Evolutionary conservation across 306 rosid genomes (phyloP).

Genomic region (Quercus mongolica): DNA sequence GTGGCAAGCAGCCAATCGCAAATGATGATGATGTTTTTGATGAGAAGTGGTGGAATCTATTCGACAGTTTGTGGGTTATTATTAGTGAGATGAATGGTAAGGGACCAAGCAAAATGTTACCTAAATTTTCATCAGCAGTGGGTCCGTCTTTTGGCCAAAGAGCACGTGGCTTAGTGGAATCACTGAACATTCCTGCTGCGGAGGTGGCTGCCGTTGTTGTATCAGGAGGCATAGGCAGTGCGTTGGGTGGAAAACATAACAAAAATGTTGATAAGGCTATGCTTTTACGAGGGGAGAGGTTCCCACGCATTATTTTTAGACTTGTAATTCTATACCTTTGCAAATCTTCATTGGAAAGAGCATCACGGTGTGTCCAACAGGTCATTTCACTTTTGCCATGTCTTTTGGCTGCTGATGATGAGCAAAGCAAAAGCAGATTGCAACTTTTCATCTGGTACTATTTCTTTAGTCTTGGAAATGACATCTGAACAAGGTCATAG

Average conservation of each 20-base stretch:
- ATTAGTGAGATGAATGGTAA: conserved; percentile 81
- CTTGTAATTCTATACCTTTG: conserved; percentile 85
- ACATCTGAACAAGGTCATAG: conserved; percentile 8
- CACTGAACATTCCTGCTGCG: conserved; percentile 96
- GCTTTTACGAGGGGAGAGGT: conserved; percentile 89
- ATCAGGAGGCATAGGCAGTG: conserved; percentile 90
- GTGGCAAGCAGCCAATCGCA: conserved; percentile 41
- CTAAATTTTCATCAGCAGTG: conserved; percentile 57
- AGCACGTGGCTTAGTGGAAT: conserved; percentile 97
- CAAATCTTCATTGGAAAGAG: conserved; percentile 84
- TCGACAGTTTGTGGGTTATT: conserved; percentile 75
- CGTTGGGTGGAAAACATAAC: conserved; percentile 83
- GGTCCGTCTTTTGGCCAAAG: conserved; percentile 92
- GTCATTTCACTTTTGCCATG: conserved; percentile 78
- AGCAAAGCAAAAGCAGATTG: conserved; percentile 89
- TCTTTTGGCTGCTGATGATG: conserved; percentile 85
- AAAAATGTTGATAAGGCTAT: conserved; percentile 88
- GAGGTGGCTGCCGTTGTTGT: conserved; percentile 99
- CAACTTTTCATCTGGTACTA: conserved; percentile 91
- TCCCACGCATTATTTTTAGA: conserved; percentile 83
- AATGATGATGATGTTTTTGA: conserved; percentile 49
- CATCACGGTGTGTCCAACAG: conserved; percentile 83
- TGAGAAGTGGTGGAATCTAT: conserved; percentile 86
- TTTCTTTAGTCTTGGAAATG: conserved; percentile 7
- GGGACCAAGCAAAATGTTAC: conserved; percentile 62